Percentiles rank a stretch among this genome's conserved stretches.
Evolutionary conservation across 2,329 filamentous ascomycete species (phyloP).

Genomic region (Cladophialophora psammophila): DNA sequence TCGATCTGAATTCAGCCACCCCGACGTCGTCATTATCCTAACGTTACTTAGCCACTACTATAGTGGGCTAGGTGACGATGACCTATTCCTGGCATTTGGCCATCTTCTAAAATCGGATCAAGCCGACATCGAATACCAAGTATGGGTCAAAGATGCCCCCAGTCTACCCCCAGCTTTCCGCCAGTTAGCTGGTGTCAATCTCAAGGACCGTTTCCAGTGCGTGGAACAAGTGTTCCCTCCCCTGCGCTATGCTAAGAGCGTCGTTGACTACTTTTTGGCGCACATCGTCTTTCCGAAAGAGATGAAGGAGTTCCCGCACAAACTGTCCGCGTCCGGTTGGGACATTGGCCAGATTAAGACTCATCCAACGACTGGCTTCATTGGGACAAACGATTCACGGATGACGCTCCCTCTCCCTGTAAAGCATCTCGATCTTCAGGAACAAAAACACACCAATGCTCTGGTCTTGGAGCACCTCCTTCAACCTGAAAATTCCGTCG

Average conservation of each 20-base stretch:
- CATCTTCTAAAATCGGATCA: conserved; percentile 62
- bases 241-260: conserved; percentile 60
- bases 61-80: conserved; percentile 60
- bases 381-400: conserved; percentile 70
- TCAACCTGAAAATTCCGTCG: conserved; percentile 56
- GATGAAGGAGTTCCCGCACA: conserved; percentile 67
- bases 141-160: conserved; percentile 44
- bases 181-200: conserved; percentile 62
- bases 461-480: conserved; percentile 68
- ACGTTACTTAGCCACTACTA: conserved; percentile 66
- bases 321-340: conserved; percentile 72
- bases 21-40: conserved; percentile 64
- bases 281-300: conserved; percentile 67
- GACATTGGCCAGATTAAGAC: conserved; percentile 62
- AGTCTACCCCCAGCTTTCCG: conserved; percentile 49
- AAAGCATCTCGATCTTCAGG: conserved; percentile 61
- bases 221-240: conserved; percentile 59
- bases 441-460: conserved; percentile 71
- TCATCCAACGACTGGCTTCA: conserved; percentile 67
- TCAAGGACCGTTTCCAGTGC: conserved; percentile 62
- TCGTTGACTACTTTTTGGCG: conserved; percentile 69
- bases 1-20: conserved; percentile 68
- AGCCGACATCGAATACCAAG: conserved; percentile 56
- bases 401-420: conserved; percentile 65
- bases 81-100: conserved; percentile 58